Evolutionary conservation across 2,329 filamentous ascomycete genomes (phyloP).

Genomic region (Tricladium varicosporioides): DNA sequence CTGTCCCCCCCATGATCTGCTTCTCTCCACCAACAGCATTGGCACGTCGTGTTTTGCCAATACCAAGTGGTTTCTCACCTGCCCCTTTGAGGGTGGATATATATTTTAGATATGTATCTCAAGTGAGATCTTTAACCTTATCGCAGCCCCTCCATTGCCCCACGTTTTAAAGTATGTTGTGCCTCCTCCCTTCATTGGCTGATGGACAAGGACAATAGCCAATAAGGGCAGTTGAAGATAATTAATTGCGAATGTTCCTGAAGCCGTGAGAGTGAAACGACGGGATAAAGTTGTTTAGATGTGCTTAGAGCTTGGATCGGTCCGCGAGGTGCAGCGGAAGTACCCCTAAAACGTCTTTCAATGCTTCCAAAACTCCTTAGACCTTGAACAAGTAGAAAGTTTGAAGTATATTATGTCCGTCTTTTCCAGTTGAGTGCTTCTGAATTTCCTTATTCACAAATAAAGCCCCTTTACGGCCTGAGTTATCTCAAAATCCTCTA

Average conservation of each 20-base stretch:
- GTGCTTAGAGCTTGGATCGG: neutral
- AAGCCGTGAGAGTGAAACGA: too few relatives aligned
- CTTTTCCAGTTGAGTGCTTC: too few relatives aligned
- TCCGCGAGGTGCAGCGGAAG: neutral
- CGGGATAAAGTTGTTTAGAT: neutral
- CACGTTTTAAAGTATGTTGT: neutral
- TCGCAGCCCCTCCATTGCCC: neutral
- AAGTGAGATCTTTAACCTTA: neutral
- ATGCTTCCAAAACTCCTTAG: neutral
- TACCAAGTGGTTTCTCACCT: neutral
- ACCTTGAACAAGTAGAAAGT: neutral
- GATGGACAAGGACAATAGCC: neutral
- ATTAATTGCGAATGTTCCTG: too few relatives aligned
- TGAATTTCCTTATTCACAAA: neutral
- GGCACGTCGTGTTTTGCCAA: neutral
- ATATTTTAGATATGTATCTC: neutral
- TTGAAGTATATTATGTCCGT: neutral
- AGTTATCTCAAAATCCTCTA: too few relatives aligned
- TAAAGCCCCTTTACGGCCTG: neutral
- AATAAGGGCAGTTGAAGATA: too few relatives aligned
- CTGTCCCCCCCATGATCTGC: neutral
- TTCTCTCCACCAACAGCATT: neutral
- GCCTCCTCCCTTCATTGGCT: neutral
- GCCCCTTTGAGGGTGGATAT: neutral
- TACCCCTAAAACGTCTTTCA: neutral